Base-by-base conservation (phyloP, 2,329 filamentous ascomycete species). In the Ophiocordyceps sinensis region DNA sequence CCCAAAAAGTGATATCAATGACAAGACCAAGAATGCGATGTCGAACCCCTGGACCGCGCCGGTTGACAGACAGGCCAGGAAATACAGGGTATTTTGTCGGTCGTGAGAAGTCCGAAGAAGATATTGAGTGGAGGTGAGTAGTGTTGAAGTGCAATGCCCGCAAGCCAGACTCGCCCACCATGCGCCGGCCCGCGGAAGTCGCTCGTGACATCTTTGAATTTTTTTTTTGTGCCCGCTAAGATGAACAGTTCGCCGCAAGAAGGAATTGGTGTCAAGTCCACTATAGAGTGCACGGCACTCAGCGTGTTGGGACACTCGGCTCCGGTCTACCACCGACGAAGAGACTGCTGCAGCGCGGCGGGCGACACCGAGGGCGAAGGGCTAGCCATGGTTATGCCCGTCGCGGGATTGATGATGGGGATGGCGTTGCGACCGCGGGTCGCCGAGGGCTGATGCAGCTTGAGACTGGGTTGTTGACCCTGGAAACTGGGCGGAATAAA, bases 381-480 rank as follows among this genome's bases (percentile, higher is more conserved):
- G 67, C 86, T 94, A 43, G 86, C 80, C 70, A 95, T 82, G 56
- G 78, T 76, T 61, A 87, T 79, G 56, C 91, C 87, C 43, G 89
- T 95, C 51, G 77, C 84, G 41, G 91, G 91, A 71, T 98, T 94
- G 64, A 96, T 85, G 60, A 98, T 98, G 44, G 89, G 89, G 51
- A 96, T 96, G 56, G 91, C 86, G 62, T 95, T 96, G 63, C 87
- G 85, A 44, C 82, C 78, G 51, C 91, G 85, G 48, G 88, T 85
- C 46, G 88, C 85, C 46, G 88, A 74, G 45, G 88, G 86, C 69
- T 95, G 89, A 65, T 94, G 86, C 47, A 93, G 71, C 68, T 94
- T 95, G 53, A 89, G 53, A 70, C 63, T 77, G 47, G 66, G 63
- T 45, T 71, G 77, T 53, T 78, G 81, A 61, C 66, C 71, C 54